Conservation (phyloP, 1,284 basidiomycete genomes). For the Pulveroboletus sp. region DNA sequence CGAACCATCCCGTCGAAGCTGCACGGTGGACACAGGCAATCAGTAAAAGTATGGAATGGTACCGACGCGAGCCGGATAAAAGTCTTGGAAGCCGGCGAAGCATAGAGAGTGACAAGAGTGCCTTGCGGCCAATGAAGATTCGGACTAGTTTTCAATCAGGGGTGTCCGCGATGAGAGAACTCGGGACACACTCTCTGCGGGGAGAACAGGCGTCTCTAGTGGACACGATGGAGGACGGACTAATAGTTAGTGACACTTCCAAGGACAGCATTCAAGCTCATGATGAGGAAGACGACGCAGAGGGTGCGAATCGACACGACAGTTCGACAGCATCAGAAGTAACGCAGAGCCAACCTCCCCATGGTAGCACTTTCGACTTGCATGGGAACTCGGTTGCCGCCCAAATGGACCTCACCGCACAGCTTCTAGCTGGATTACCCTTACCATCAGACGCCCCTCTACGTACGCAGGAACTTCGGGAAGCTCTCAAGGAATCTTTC, state of each 20-base stretch:
- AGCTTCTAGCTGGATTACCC: constrained; percentile 61
- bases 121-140: constrained; percentile 27
- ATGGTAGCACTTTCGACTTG: constrained; percentile 69
- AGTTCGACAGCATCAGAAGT: constrained; percentile 49
- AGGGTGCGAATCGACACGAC: constrained; percentile 38
- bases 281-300: constrained; percentile 41
- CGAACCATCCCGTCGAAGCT: constrained; percentile 87
- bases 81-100: constrained; percentile 23
- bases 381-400: constrained; percentile 76
- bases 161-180: constrained; percentile 22
- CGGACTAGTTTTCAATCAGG: constrained; percentile 38
- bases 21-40: constrained; percentile 84
- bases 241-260: constrained; percentile 15
- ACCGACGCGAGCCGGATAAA: constrained; percentile 35
- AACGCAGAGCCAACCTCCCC: constrained; percentile 54
- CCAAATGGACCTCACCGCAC: constrained; percentile 77
- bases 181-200: constrained; percentile 27
- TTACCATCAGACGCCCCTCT: constrained; percentile 39
- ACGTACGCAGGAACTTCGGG: constrained; percentile 50
- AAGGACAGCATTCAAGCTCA: constrained; percentile 30
- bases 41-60: constrained; percentile 71
- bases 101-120: constrained; percentile 34
- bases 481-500: constrained; percentile 68
- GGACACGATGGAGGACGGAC: constrained; percentile 16
- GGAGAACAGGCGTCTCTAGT: constrained; percentile 33